These are phyloP conservation scores for Tuber melanosporum DNA, from an alignment of 495 filamentous ascomycete species.

Conservation along the genomic window DNA sequence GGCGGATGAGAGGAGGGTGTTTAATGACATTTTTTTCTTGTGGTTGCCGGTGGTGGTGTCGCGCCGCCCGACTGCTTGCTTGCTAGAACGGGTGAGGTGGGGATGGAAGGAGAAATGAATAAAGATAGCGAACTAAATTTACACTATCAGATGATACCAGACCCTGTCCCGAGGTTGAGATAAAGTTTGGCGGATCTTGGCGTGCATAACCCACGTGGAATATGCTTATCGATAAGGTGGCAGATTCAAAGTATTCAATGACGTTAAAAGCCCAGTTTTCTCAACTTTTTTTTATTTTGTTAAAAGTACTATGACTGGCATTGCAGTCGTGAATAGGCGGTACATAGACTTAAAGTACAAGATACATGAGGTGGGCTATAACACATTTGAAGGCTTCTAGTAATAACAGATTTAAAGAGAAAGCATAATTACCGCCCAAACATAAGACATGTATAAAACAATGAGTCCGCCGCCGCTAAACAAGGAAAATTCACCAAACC, in stretches of 20 bases:
- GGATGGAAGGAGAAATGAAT: neutral
- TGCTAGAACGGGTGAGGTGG: neutral
- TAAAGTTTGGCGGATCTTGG: constrained; percentile 1
- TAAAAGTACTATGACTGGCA: neutral
- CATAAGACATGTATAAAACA: neutral
- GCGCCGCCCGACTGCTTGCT: neutral
- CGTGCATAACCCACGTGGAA: neutral
- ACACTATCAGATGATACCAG: neutral
- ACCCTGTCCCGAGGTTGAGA: neutral
- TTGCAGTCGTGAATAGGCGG: neutral
- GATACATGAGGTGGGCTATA: neutral
- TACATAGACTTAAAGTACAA: neutral
- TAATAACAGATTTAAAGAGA: neutral
- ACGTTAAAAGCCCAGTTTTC: neutral
- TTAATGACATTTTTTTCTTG: neutral
- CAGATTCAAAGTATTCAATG: neutral
- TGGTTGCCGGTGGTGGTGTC: neutral
- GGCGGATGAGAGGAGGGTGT: neutral
- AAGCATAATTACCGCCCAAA: neutral
- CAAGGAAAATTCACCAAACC: neutral
- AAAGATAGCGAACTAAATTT: neutral
- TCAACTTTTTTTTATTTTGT: neutral
- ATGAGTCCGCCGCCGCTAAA: neutral
- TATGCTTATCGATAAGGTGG: neutral
- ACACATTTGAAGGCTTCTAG: neutral